Evolutionary conservation across 176 grass and related monocot genomes (phyloP).

Genomic region (Triticum urartu): DNA sequence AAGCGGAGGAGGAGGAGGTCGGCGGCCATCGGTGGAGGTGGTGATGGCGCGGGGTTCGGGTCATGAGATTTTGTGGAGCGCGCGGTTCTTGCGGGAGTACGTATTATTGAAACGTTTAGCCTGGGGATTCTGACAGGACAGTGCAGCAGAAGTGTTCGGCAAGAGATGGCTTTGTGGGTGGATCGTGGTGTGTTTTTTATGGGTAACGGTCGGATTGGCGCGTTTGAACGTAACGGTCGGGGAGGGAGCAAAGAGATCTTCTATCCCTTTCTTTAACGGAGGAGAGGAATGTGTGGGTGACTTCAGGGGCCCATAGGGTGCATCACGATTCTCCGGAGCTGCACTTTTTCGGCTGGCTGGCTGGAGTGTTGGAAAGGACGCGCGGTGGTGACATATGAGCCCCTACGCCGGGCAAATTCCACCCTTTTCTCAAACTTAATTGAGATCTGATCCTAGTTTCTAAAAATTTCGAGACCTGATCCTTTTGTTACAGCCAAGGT

Average conservation of each 20-base stretch:
- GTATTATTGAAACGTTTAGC: conserved; percentile 6
- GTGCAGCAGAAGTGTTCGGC: not conserved
- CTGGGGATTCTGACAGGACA: not conserved
- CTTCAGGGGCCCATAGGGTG: too few species aligned
- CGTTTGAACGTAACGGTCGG: conserved; percentile 70
- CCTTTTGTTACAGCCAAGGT: too few species aligned
- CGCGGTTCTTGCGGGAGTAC: not conserved
- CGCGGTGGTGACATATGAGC: too few species aligned
- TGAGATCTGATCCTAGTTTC: too few species aligned
- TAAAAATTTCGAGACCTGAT: too few species aligned
- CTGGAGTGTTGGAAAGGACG: too few species aligned
- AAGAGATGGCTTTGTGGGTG: not conserved
- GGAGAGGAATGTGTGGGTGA: too few species aligned
- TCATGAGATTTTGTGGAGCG: conserved; percentile 27
- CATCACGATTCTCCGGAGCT: too few species aligned
- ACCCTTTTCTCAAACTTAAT: too few species aligned
- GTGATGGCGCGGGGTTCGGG: not conserved
- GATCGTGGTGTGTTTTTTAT: conserved; percentile 17
- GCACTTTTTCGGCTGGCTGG: too few species aligned
- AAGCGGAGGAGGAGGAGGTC: conserved; percentile 1
- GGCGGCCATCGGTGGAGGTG: conserved; percentile 21
- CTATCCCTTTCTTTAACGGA: not conserved
- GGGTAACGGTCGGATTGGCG: conserved; percentile 66
- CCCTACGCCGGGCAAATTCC: too few species aligned
- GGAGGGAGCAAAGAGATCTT: not conserved